Base-by-base conservation (phyloP, 768 basidiomycete genomes). In the Boletus rubropictus region DNA sequence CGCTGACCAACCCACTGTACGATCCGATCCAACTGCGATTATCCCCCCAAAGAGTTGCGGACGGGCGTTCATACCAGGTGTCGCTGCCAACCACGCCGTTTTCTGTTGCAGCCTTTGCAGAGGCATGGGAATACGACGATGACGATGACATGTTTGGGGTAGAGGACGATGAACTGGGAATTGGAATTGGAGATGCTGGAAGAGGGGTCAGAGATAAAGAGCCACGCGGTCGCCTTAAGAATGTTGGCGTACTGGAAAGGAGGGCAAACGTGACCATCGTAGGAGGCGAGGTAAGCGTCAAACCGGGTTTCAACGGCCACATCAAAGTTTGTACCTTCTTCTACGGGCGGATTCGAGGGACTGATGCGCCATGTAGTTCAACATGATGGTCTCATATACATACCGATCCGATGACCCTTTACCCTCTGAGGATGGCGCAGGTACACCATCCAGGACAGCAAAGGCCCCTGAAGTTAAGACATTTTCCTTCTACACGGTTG, bases 81-180 rank as follows among this genome's bases (percentile, higher is more conserved):
- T 82, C 84, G 9, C 70, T 98, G 3, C 94, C 91, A 1, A 82
- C 81, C 10, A 71, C 79, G 0, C 69, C 82, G 8, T 95, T 99
- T 62, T 72, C 86, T 5, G 80, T 98, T 39, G 83, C 86, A 12
- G 89, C 95, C 3, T 94, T 87, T 60, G 91, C 91, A 15, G 96
- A 98, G 63, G 91, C 90, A 28, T 98, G 95, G 95, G 93, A 98
- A 65, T 96, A 93, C 52, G 95, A 96, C 44, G 93, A 93, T 49
- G 92, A 95, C 48, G 92, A 90, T 28, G 77, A 76, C 36, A 88
- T 89, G 86, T 84, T 85, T 57, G 80, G 78, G 31, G 61, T 65
- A 32, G 67, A 70, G 33, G 73, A 71, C 21, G 72, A 72, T 37
- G 69, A 67, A 28, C 55, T 69, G 46, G 54, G 66, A 10, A 56